A percentile compares a stretch with the other conserved stretches of the same genome.
These are phyloP conservation scores for Lolium rigidum DNA, from an alignment of 176 grass and related monocot species.

Conservation along the genomic window DNA sequence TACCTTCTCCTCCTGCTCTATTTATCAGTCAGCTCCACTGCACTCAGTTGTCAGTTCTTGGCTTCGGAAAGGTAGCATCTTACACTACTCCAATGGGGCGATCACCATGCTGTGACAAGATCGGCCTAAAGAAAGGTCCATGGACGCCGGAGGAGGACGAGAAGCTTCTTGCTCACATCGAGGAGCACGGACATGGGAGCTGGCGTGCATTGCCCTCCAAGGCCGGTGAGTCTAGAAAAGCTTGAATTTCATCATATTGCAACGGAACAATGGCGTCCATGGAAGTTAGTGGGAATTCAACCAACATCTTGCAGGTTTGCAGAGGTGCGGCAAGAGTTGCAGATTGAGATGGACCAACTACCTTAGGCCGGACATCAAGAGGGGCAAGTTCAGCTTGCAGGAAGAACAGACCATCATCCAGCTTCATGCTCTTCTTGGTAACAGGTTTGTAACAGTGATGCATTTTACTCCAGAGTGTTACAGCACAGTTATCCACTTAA, in stretches of 20 bases:
- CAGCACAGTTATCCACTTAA: conserved; percentile 14
- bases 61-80: conserved; percentile 39
- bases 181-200: conserved; percentile 96
- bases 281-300: conserved; percentile 19
- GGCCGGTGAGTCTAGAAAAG: conserved; percentile 65
- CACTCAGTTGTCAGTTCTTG: conserved; percentile 41
- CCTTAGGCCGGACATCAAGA: conserved; percentile 94
- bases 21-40: conserved; percentile 40
- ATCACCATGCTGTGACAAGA: conserved; percentile 94
- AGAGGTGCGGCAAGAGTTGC: conserved; percentile 97
- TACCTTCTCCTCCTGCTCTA: conserved; percentile 46
- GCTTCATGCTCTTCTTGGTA: conserved; percentile 93
- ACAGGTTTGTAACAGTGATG: conserved; percentile 56
- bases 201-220: conserved; percentile 92
- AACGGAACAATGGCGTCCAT: conserved; percentile 4
- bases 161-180: conserved; percentile 89
- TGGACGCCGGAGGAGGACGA: conserved; percentile 91
- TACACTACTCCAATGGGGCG: conserved; percentile 67
- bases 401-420: conserved; percentile 98
- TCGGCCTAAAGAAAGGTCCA: conserved; percentile 92
- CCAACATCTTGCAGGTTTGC: conserved; percentile 68
- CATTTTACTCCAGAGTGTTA: conserved; percentile 24
- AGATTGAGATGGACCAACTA: conserved; percentile 98
- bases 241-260: conserved; percentile 27
- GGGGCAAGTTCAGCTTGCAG: conserved; percentile 97